These are phyloP conservation scores for Volvox reticuliferus DNA, from an alignment of 139 green algal species.

Conservation along the genomic window DNA sequence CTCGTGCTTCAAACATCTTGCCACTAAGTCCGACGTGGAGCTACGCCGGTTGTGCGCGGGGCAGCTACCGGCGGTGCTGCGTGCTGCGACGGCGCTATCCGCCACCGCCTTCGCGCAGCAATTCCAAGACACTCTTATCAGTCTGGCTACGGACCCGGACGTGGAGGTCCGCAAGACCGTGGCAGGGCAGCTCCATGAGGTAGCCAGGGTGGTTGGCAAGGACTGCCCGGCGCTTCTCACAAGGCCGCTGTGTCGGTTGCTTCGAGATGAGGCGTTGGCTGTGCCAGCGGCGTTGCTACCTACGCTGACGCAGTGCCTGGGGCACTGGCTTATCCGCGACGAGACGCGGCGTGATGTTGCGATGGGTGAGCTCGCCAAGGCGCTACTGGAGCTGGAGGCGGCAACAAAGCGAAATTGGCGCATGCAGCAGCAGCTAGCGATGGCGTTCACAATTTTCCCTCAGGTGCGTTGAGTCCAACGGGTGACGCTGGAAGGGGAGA, in stretches of 20 bases:
- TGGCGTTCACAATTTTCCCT: slow-evolving; percentile 61
- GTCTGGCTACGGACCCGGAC: slow-evolving; percentile 54
- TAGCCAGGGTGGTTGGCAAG: slow-evolving; percentile 47
- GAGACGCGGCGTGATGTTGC: slow-evolving; percentile 46
- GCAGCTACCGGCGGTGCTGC: slow-evolving; percentile 46
- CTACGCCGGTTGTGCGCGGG: slow-evolving; percentile 56
- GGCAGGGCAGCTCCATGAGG: slow-evolving; percentile 57
- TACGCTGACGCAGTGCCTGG: slow-evolving; percentile 46
- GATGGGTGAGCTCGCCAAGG: slow-evolving; percentile 64
- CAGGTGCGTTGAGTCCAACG: background rate
- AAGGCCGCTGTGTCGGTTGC: slow-evolving; percentile 60
- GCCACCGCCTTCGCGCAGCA: slow-evolving; percentile 54
- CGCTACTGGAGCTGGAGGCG: slow-evolving; percentile 65
- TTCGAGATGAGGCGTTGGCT: slow-evolving; percentile 61
- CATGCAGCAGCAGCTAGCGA: slow-evolving; percentile 59
- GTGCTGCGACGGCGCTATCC: slow-evolving; percentile 28
- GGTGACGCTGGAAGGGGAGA: background rate
- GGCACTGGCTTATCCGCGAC: slow-evolving; percentile 31
- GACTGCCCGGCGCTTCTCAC: slow-evolving; percentile 66
- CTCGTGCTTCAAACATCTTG: slow-evolving; percentile 64
- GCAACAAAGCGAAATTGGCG: slow-evolving; percentile 58
- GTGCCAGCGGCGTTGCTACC: slow-evolving; percentile 63
- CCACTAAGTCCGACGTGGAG: slow-evolving; percentile 58
- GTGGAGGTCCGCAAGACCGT: slow-evolving; percentile 57
- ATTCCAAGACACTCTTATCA: slow-evolving; percentile 65